Base-by-base conservation (phyloP, 352 stramenopile genomes). In the Phytophthora ohioensis region DNA sequence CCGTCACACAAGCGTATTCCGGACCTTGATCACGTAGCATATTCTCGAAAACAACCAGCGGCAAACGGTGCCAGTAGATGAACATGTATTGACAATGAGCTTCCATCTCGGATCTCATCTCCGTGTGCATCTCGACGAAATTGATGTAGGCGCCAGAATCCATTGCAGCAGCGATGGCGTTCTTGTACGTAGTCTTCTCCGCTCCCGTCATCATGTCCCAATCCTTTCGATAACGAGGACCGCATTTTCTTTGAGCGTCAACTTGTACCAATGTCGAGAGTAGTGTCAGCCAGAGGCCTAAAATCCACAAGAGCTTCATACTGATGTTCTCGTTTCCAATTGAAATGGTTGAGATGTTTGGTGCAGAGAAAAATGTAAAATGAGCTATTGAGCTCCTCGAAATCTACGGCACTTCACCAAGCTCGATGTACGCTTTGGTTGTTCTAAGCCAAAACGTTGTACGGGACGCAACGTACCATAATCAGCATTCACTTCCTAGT, bases 31-130 rank as follows among this genome's bases (percentile, higher is more conserved):
- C 76, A 13, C 88, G 90, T 3, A 96, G 66, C 86, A 96, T 94
- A 65, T 95, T 96, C 62, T 96, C 89, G 52, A 91, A 96, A 5
- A 38, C 82, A 0, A 84, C 31, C 0, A 96, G 75, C 9, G 93
- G 72, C 2, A 79, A 65, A 9, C 87, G 85, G 51, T 95, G 87
- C 89, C 89, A 96, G 75, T 92, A 94, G 47, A 92, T 80, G 65
- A 94, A 95, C 82, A 94, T 92, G 61, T 84, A 93, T 71, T 88
- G 78, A 5, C 71, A 58, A 39, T 91, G 80, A 2, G 82, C 82
- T 57, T 90, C 76, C 51, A 64, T 67, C 41, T 85, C 75, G 27
- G 82, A 89, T 55, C 72, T 75, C 72, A 83, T 81, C 54, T 91
- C 84, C 3, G 78, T 87, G 63, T 91, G 83, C 63, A 91, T 86